Base-by-base conservation (phyloP, 345 rosid species). In the Physaria fendleri region DNA sequence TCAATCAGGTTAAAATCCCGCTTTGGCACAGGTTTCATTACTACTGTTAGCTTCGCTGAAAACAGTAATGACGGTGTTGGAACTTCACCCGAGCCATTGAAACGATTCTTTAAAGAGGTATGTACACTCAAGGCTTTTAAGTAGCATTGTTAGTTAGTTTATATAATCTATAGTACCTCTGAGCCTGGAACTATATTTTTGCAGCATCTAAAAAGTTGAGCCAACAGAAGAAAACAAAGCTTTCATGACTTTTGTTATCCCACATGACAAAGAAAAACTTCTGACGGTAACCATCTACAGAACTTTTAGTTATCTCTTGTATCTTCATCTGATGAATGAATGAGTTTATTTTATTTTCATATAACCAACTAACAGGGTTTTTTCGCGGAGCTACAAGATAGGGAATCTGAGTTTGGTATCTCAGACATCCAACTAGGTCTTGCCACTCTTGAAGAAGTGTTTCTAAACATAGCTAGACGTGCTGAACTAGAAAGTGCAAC, bases 401-500 rank as follows among this genome's bases (percentile, higher is more conserved):
- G 82, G 66, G 82, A 74, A 60, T 30, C 35, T 15, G 89, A 86
- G 52, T 81, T 85, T 23, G 81, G 86, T 13, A 80, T 92, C 62
- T 68, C 87, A 4, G 95, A 92, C 62, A 77, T 92, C 48, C 98
- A 92, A 54, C 85, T 88, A 2, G 87, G 97, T 24, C 88, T 92
- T 32, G 57, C 99, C 14, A 88, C 97, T 6, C 93, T 92, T 4
- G 99, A 88, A 76, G 95, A 92, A 72, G 97, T 92, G 63, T 92
- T 88, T 83, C 69, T 92, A 20, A 88, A 83, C 53, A 92, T 92
- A 1, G 94, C 97, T 20, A 81, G 73, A 75, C 80, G 77, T 52
- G 99, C 99, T 8, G 99, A 89, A 66, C 79, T 93, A 27, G 97
- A 93, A 79, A 83, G 58, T 22, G 99, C 99, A 49, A 79, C 90